These are phyloP conservation scores for Citrus australasica DNA, from an alignment of 345 rosid species.

Conservation along the genomic window DNA sequence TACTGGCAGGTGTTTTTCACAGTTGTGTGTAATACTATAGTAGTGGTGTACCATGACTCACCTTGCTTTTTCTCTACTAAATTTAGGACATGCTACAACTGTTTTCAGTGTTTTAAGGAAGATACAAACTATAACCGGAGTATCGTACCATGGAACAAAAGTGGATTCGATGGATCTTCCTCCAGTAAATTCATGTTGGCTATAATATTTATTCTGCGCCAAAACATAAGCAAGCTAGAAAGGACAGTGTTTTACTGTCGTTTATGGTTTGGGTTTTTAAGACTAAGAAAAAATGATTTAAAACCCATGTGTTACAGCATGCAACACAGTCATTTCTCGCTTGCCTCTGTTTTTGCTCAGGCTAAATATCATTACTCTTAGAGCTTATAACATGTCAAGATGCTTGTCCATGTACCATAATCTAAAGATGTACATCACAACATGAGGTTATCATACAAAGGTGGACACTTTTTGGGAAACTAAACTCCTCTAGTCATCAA, in stretches of 20 bases:
- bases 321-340: too few relatives aligned
- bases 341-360: too few relatives aligned
- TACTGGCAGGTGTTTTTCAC: not conserved
- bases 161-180: slow-evolving; percentile 9
- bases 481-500: not conserved
- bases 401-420: not conserved
- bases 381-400: not conserved
- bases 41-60: not conserved
- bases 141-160: slow-evolving; percentile 10
- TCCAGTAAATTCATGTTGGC: not conserved
- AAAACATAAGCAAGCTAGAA: too few relatives aligned
- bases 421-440: not conserved
- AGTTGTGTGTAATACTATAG: not conserved
- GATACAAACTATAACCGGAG: not conserved
- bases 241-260: too few relatives aligned
- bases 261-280: too few relatives aligned
- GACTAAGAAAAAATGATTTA: too few relatives aligned
- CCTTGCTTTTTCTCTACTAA: not conserved
- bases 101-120: not conserved
- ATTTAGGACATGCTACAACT: not conserved
- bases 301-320: too few relatives aligned
- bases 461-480: not conserved
- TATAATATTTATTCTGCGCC: not conserved
- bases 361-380: too few relatives aligned
- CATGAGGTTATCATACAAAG: not conserved